These are phyloP conservation scores for Mycocentrospora acerina DNA, from an alignment of 2,329 filamentous ascomycete genomes.

Conservation along the genomic window DNA sequence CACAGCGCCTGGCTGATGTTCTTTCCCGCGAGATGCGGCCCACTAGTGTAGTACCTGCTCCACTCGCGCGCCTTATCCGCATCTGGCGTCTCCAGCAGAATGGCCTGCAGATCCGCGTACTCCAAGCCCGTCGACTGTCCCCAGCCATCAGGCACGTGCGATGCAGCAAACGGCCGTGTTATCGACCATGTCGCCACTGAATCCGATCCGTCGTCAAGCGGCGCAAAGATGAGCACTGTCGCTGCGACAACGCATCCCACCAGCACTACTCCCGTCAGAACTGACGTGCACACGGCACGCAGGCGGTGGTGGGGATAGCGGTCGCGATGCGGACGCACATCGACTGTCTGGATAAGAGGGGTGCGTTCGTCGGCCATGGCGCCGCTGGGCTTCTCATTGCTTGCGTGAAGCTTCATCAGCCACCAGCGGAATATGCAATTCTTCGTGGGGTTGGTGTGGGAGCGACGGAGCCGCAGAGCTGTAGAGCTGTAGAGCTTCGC, in stretches of 20 bases:
- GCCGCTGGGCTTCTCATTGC: conserved; percentile 27
- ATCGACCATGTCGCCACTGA: conserved; percentile 6
- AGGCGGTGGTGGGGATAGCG: conserved; percentile 57
- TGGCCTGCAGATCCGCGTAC: conserved; percentile 57
- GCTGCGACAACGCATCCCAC: conserved; percentile 41
- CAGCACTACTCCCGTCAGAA: conserved; percentile 43
- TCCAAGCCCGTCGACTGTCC: conserved; percentile 49
- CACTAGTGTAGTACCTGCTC: conserved; percentile 54
- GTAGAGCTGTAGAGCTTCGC: too few relatives aligned
- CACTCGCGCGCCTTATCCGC: conserved; percentile 53
- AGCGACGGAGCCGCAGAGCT: too few relatives aligned
- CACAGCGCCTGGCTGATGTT: conserved; percentile 55
- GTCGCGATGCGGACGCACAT: conserved; percentile 54
- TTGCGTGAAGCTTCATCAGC: conserved; percentile 15
- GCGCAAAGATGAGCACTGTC: conserved; percentile 41
- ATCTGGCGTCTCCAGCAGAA: conserved; percentile 57
- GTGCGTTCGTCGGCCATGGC: conserved; percentile 60
- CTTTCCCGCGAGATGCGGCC: conserved; percentile 54
- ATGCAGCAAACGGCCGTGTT: conserved; percentile 20
- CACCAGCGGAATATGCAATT: too few relatives aligned
- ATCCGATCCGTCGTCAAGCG: conserved; percentile 35
- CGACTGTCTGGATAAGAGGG: conserved; percentile 67
- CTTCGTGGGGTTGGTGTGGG: too few relatives aligned
- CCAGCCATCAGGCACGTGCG: conserved; percentile 41
- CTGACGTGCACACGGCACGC: conserved; percentile 67